Base-by-base conservation (phyloP, 106 monocot genomes). In the Alisma plantagoaquatica region DNA sequence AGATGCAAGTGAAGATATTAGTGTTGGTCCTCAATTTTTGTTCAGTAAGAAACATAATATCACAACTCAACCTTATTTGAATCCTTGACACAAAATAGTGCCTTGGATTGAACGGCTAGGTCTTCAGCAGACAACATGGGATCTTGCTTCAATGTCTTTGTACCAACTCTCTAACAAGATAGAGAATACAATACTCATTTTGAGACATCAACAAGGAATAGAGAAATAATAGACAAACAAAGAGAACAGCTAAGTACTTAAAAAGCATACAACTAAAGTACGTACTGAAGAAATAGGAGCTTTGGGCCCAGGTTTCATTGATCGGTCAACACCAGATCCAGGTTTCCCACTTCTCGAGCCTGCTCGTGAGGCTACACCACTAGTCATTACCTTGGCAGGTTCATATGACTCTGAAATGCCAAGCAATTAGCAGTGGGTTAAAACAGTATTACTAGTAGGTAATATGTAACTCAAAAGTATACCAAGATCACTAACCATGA, bases 21-120 rank as follows among this genome's bases (percentile, higher is more conserved):
- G 18, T 19, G 1, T 41, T 41, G 3, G 47, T 16, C n/a, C n/a
- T n/a, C n/a, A n/a, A n/a, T n/a, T n/a, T n/a, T n/a, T n/a, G n/a
- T n/a, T n/a, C n/a, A n/a, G n/a, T n/a, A n/a, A n/a, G n/a, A n/a
- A n/a, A n/a, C n/a, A n/a, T n/a, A n/a, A n/a, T n/a, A n/a, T n/a
- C n/a, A n/a, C n/a, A n/a, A n/a, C n/a, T n/a, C n/a, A 35, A 81
- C 98, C 85, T 98, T 98, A 64, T 67, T 85, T 51, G 98, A 98
- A 53, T 98, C 98, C 66, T 82, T 98, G 62, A 82, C 63, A 69
- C 79, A 90, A 66, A 98, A 90, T 61, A 98, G 66, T 54, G 90
- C 78, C 48, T 98, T 87, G 46, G 85, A 86, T 51, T 98, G 98
- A 42, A 83, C 65, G 10, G 71, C 63, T 62, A 82, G 56, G 74